Conservation (phyloP, 106 monocot genomes). For the Acorus calamus region DNA sequence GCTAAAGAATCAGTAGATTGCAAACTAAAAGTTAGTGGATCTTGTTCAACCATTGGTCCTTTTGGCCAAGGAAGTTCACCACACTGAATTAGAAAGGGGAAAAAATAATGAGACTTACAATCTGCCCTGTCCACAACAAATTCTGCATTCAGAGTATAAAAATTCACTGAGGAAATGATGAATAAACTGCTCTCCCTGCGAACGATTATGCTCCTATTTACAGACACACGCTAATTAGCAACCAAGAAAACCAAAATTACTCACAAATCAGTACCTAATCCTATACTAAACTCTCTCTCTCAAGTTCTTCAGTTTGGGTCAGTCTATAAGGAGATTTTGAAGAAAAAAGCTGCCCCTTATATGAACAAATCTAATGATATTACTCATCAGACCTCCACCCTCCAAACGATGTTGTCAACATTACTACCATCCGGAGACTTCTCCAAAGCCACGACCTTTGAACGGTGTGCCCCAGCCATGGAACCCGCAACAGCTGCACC, state of each 20-base stretch:
- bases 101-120: conserved; percentile 7
- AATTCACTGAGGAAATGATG: conserved; percentile 1
- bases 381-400: conserved; percentile 15
- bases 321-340: no score
- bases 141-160: conserved; percentile 3
- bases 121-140: not conserved
- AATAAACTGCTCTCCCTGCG: not conserved
- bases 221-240: conserved; percentile 1
- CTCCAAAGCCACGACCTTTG: conserved; percentile 16
- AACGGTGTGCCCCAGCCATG: not conserved
- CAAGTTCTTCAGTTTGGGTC: no score
- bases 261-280: no score
- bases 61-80: no score
- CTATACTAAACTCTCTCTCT: no score
- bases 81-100: no score
- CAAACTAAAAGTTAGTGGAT: no score
- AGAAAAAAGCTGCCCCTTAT: not conserved
- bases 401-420: conserved; percentile 7
- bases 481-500: conserved; percentile 2
- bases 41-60: no score
- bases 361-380: conserved; percentile 12
- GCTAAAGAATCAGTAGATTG: no score
- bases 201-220: conserved; percentile 17
- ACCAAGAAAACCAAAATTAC: no score
- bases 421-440: not conserved